Base-by-base conservation (phyloP, 2,329 filamentous ascomycete species). In the Fusarium cyanostomum region DNA sequence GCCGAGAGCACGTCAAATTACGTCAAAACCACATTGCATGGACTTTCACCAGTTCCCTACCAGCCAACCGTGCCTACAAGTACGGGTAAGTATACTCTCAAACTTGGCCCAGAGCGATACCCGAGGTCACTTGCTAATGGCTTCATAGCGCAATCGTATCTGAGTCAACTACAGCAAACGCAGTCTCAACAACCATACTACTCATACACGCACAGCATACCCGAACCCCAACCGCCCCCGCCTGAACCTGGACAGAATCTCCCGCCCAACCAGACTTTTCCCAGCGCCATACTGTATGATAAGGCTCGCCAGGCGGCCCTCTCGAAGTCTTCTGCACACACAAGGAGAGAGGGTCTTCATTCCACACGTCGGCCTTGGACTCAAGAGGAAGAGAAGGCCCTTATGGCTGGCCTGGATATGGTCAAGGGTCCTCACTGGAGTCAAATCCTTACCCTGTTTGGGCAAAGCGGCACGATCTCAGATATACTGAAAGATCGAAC, bases 361-460 rank as follows among this genome's bases (percentile, higher is more conserved):
- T 87, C 84, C 2, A 86, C 85, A 2, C 85, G 93, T 28, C 86
- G 93, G 26, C 92, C 93, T 0, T 97, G 93, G 93, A 92, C 90
- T 1, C 88, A 90, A 5, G 92, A 95, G 63, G 93, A 97, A 76
- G 93, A 97, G 73, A 92, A 93, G 74, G 92, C 93, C 0, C 82
- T 97, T 15, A 94, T 97, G 89, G 87, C 90, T 44, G 93, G 93
- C 1, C 85, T 97, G 5, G 93, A 96, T 71, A 87, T 90, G 73
- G 93, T 97, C 42, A 93, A 94, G 73, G 93, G 93, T 0, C 93
- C 93, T 15, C 92, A 97, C 71, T 97, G 93, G 93, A 94, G 91
- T 67, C 92, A 96, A 73, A 97, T 97, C 42, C 81, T 97, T 11
- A 89, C 89, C 2, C 84, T 96, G 37, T 96, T 94, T 73, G 93